phyloP scores from a whole-genome alignment of 73 alveolate species.

The Tetrahymena borealis region DNA sequence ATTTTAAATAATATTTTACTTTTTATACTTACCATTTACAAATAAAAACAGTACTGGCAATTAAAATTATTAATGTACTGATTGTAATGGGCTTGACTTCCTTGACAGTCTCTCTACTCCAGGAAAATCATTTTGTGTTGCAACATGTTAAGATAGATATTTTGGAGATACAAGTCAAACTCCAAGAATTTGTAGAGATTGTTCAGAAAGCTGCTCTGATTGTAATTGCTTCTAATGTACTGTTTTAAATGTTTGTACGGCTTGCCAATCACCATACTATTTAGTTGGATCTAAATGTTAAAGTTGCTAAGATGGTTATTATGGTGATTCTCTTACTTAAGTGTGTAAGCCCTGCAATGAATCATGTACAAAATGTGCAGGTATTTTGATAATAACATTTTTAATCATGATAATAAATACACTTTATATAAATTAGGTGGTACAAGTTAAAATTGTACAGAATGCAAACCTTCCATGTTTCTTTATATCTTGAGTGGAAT shows the following conservation, averaged over 20 bases:
- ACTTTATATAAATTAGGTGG: neutral
- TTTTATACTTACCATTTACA: neutral
- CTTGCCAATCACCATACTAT: neutral
- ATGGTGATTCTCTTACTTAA: neutral
- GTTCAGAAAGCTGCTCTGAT: neutral
- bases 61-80: neutral
- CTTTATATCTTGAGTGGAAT: neutral
- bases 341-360: neutral
- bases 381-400: neutral
- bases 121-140: neutral
- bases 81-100: neutral
- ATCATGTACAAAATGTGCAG: neutral
- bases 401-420: neutral
- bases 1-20: neutral
- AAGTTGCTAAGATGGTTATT: neutral
- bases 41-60: neutral
- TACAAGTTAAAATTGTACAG: neutral
- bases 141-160: neutral
- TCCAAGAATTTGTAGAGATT: neutral
- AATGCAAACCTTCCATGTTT: neutral
- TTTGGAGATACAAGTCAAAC: neutral
- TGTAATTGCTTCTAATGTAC: neutral
- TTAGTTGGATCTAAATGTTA: neutral
- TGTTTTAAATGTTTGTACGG: neutral
- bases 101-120: neutral